Evolutionary conservation across 495 filamentous ascomycete species (phyloP).

Genomic region (Neurospora intermedia): DNA sequence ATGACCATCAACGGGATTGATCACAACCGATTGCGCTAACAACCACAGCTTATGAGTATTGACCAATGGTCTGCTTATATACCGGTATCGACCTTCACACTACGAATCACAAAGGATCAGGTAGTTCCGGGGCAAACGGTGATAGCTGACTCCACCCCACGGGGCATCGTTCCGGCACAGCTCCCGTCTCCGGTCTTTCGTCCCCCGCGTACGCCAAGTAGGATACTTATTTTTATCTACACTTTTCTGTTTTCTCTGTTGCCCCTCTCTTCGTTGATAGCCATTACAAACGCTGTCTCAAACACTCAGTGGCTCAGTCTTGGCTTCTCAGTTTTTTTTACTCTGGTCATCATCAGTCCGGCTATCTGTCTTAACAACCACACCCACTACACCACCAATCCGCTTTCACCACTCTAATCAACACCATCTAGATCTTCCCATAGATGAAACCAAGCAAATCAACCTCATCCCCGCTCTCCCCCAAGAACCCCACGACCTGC

Average conservation of each 20-base stretch:
- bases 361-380: neutral
- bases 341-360: neutral
- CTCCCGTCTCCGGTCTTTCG: neutral
- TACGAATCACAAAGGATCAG: neutral
- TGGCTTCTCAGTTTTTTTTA: no score
- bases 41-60: neutral
- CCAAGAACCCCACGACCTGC: constrained; percentile 47
- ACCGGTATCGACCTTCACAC: no score
- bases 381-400: neutral
- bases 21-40: neutral
- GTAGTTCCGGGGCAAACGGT: neutral
- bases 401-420: neutral
- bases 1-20: neutral
- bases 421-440: constrained; percentile 20
- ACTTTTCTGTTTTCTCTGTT: neutral
- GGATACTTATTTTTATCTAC: neutral
- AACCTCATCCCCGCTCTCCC: constrained; percentile 47
- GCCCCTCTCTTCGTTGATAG: neutral
- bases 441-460: constrained; percentile 50
- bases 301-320: neutral
- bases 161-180: neutral
- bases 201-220: neutral
- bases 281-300: neutral
- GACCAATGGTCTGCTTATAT: neutral
- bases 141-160: neutral